phyloP scores from a whole-genome alignment of 768 basidiomycete genomes.

The Tremella yokohamensis region DNA sequence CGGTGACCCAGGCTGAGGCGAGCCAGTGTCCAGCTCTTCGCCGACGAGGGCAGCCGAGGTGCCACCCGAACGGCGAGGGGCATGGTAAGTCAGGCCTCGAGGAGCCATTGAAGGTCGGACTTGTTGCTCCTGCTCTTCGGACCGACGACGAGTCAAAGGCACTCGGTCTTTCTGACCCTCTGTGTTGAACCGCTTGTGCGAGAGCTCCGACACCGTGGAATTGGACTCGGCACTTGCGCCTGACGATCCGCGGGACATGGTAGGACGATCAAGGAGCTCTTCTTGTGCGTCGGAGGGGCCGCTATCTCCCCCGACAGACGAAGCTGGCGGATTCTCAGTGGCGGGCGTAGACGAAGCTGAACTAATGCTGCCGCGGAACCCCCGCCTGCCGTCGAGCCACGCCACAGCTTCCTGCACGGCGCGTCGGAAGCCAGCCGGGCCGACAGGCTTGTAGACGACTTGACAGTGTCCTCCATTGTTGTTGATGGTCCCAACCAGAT shows the following conservation, averaged over 20 bases:
- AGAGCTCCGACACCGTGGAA: conserved; percentile 41
- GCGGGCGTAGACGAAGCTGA: conserved; percentile 7
- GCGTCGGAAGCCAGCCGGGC: conserved; percentile 68
- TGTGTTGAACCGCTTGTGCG: conserved; percentile 18
- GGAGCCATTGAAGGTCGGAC: conserved; percentile 57
- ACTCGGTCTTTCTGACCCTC: conserved; percentile 8
- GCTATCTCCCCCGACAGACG: not conserved
- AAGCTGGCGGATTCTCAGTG: conserved; percentile 3
- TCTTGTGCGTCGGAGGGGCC: not conserved
- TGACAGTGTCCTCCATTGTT: conserved; percentile 80
- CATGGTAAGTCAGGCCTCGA: conserved; percentile 56
- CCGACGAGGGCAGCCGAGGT: conserved; percentile 2
- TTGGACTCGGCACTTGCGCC: conserved; percentile 31
- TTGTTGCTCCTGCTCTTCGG: conserved; percentile 44
- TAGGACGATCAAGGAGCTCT: conserved; percentile 22
- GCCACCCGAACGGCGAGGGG: not conserved
- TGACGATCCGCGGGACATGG: conserved; percentile 35
- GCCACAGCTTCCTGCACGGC: conserved; percentile 53
- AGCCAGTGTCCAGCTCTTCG: conserved; percentile 6
- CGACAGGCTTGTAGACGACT: conserved; percentile 83
- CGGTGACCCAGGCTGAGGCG: conserved; percentile 47
- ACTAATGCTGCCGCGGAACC: not conserved
- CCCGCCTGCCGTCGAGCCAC: conserved; percentile 11
- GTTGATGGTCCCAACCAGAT: conserved; percentile 57
- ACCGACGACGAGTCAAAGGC: conserved; percentile 41